phyloP scores from a whole-genome alignment of 164 flowering plant genomes.

The Piper betle region DNA sequence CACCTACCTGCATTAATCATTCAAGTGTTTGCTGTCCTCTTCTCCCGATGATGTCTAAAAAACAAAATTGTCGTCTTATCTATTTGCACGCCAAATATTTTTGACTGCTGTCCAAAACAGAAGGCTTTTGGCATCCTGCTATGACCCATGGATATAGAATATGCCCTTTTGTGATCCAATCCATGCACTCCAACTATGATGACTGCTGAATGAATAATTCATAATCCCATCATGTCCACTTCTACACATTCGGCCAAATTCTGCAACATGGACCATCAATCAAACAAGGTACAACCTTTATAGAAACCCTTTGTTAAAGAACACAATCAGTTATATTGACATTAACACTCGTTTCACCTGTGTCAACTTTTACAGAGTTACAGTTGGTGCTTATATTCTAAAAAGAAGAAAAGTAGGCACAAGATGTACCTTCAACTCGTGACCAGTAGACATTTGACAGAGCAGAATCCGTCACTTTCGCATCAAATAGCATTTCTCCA shows the following conservation, averaged over 20 bases:
- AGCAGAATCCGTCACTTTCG: conserved; percentile 31
- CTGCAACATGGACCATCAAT: conserved; percentile 5
- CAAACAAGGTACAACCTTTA: not conserved
- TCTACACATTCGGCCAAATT: conserved; percentile 1
- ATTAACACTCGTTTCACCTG: too few relatives aligned
- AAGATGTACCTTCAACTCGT: conserved; percentile 13
- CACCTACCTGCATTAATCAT: too few relatives aligned
- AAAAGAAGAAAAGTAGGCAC: not conserved
- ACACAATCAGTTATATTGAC: too few relatives aligned
- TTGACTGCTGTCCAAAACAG: too few relatives aligned
- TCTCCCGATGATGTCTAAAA: too few relatives aligned
- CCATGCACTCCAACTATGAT: conserved; percentile 45
- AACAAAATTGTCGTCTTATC: too few relatives aligned
- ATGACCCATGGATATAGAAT: conserved; percentile 27
- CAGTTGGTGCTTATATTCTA: not conserved
- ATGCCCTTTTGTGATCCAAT: conserved; percentile 56
- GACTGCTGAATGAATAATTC: conserved; percentile 2
- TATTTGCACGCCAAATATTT: too few relatives aligned
- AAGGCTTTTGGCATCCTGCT: not conserved
- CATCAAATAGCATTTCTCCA: conserved; percentile 57
- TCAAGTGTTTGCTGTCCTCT: too few relatives aligned
- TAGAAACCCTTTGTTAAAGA: not conserved
- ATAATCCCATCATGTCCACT: conserved; percentile 6
- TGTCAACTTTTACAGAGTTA: too few relatives aligned
- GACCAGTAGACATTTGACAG: conserved; percentile 51